phyloP scores from a whole-genome alignment of 1,139 yeast species.

The Kodamaea suecica region DNA sequence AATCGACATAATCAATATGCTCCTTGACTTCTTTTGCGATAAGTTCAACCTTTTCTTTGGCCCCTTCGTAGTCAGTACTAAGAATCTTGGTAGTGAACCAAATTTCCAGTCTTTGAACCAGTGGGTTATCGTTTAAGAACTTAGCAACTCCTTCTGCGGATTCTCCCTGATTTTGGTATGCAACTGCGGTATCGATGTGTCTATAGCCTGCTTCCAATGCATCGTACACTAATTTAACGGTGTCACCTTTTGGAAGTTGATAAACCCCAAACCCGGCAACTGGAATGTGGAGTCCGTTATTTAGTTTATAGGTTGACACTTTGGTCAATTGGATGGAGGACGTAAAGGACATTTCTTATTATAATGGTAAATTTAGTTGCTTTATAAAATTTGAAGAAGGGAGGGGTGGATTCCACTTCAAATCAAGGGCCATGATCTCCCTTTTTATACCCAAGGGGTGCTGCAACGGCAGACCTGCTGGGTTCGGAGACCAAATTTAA shows the following conservation, averaged over 20 bases:
- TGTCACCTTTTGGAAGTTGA: conserved; percentile 22
- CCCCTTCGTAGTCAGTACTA: conserved; percentile 22
- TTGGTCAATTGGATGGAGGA: conserved; percentile 31
- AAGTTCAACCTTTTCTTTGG: conserved; percentile 17
- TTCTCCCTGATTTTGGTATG: conserved; percentile 21
- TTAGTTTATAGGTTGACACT: conserved; percentile 29
- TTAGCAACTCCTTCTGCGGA: conserved; percentile 33
- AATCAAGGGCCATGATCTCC: too few relatives aligned
- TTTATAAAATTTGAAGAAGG: too few relatives aligned
- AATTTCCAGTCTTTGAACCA: conserved; percentile 28
- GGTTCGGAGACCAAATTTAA: too few relatives aligned
- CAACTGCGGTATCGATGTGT: conserved; percentile 59
- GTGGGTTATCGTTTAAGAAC: conserved; percentile 42
- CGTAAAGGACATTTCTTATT: conserved; percentile 16
- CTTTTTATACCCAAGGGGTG: too few relatives aligned
- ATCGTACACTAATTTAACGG: conserved; percentile 30
- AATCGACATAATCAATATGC: conserved; percentile 25
- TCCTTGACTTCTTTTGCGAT: conserved; percentile 27
- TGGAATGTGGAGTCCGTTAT: conserved; percentile 39
- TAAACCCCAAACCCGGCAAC: conserved; percentile 42
- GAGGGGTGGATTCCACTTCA: too few relatives aligned
- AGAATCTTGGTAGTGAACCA: conserved; percentile 34
- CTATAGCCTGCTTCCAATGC: conserved; percentile 65
- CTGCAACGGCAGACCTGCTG: too few relatives aligned
- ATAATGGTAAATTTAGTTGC: too few relatives aligned